Base-by-base conservation (phyloP, 2,329 filamentous ascomycete species). In the Rhynchosporium secalis region DNA sequence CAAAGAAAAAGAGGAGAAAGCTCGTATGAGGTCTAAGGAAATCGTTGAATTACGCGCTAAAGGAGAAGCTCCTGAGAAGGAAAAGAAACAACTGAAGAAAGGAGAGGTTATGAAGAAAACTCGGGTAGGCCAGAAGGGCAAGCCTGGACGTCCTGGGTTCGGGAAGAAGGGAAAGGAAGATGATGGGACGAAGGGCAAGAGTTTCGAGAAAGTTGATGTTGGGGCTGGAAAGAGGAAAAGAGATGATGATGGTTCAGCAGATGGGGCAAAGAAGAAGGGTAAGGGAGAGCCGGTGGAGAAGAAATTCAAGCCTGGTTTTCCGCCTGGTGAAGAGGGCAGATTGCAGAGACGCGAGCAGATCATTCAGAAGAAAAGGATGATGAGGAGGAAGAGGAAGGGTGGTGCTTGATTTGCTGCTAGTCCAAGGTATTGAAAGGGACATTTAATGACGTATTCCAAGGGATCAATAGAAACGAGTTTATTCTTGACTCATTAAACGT, bases 1-100 rank as follows among this genome's bases (percentile, higher is more conserved):
- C 60, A 84, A 81, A 64, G 85, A 87, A 65, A 79, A 79, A 55
- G 88, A 92, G 73, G 75, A 78, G 57, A 85, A 85, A 66, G 78
- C 81, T 4, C 75, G 80, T 47, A 76, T 80, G 65, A 68, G 73
- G 43, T 70, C 68, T 8, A 69, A 73, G 61, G 74, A 76, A 58
- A 71, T 75, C 28, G 61, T 73, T 8, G 73, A 71, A 26, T 70
- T 72, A 26, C 70, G 72, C 8, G 72, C 72, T 58, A 73, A 70
- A 36, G 70, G 71, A 6, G 71, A 72, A 46, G 60, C 67, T 6
- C 68, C 70, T 20, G 67, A 65, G 3, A 76, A 76, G 58, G 69
- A 72, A 36, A 76, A 76, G 62, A 75, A 73, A 48, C 58, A 65
- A 1, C 45, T 73, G 1, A 65, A 66, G 38, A 74, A 72, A 43